Percentiles rank a stretch among this genome's conserved stretches.
Conservation (phyloP, 768 basidiomycete species). For the Pseudohyphozyma bogoriensis region DNA sequence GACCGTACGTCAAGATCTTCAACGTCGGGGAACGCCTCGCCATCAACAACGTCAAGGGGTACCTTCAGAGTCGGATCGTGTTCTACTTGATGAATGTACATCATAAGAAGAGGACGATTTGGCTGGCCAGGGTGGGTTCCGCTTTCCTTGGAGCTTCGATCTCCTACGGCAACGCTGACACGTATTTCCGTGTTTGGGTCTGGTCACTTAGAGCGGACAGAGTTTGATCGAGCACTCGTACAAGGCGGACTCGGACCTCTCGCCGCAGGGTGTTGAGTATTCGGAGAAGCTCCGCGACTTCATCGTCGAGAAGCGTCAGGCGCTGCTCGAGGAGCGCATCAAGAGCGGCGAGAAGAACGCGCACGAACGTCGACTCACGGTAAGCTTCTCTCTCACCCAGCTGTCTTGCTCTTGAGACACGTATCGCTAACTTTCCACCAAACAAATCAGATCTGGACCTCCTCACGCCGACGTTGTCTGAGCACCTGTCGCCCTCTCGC, state of each 20-base stretch:
- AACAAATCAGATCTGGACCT: constrained; percentile 92
- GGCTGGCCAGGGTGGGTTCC: constrained; percentile 85
- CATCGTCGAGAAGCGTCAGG: constrained; percentile 69
- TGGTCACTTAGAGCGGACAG: too few species aligned
- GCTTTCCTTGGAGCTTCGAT: too few species aligned
- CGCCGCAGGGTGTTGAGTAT: constrained; percentile 91
- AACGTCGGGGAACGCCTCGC: constrained; percentile 96
- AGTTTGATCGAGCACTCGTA: constrained; percentile 97
- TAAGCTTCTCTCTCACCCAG: background rate
- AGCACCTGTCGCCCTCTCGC: constrained; percentile 88
- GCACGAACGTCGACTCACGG: constrained; percentile 40
- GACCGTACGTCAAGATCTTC: constrained; percentile 88
- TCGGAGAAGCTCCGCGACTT: constrained; percentile 81
- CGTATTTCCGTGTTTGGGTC: too few species aligned
- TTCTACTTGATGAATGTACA: constrained; percentile 99
- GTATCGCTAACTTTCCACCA: background rate
- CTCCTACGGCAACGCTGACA: too few species aligned
- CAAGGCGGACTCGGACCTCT: constrained; percentile 95
- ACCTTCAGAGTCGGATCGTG: constrained; percentile 83
- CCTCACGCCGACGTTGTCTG: constrained; percentile 79
- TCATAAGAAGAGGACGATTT: constrained; percentile 82
- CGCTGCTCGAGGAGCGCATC: constrained; percentile 56
- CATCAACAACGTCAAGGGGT: constrained; percentile 83
- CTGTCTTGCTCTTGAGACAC: background rate
- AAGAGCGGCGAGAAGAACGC: constrained; percentile 43